Percentiles rank a stretch among this genome's conserved stretches.
Evolutionary conservation across 2,329 filamentous ascomycete species (phyloP).

Genomic region (Fusarium keratoplasticum): DNA sequence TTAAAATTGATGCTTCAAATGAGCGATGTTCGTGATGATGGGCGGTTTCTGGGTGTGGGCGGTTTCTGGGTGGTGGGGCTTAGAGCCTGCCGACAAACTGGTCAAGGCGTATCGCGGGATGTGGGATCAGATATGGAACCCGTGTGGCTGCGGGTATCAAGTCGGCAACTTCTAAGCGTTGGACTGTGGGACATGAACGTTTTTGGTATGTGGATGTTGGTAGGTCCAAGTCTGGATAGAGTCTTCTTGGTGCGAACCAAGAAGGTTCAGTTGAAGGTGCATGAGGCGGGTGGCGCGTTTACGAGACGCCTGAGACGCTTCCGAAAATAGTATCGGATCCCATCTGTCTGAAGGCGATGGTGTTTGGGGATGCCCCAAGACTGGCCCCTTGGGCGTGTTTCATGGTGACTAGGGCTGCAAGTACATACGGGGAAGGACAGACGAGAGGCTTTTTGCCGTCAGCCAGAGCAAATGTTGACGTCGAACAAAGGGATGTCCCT

Average conservation of each 20-base stretch:
- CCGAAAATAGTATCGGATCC: constrained; percentile 38
- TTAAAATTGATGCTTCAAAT: too few relatives aligned
- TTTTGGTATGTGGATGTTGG: background rate
- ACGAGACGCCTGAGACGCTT: constrained; percentile 41
- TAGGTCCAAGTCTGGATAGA: background rate
- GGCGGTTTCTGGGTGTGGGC: too few relatives aligned
- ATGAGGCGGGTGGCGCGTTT: constrained; percentile 36
- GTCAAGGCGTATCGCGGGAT: constrained; percentile 30
- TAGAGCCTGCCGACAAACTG: constrained; percentile 17
- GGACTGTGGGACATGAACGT: background rate
- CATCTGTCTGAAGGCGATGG: constrained; percentile 30
- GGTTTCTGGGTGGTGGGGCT: too few relatives aligned
- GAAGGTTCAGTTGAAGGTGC: background rate
- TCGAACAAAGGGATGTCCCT: background rate
- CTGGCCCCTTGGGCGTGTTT: constrained; percentile 38
- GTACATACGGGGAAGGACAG: background rate
- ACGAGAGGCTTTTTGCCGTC: background rate
- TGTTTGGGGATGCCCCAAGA: constrained; percentile 27
- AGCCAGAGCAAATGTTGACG: background rate
- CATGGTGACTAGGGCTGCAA: constrained; percentile 32
- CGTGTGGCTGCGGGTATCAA: constrained; percentile 20
- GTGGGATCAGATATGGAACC: constrained; percentile 31
- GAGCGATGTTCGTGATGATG: too few relatives aligned
- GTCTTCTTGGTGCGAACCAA: background rate
- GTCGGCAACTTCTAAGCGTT: background rate